Conservation (phyloP, 1,284 basidiomycete species). For the Pseudozyma sp. region DNA sequence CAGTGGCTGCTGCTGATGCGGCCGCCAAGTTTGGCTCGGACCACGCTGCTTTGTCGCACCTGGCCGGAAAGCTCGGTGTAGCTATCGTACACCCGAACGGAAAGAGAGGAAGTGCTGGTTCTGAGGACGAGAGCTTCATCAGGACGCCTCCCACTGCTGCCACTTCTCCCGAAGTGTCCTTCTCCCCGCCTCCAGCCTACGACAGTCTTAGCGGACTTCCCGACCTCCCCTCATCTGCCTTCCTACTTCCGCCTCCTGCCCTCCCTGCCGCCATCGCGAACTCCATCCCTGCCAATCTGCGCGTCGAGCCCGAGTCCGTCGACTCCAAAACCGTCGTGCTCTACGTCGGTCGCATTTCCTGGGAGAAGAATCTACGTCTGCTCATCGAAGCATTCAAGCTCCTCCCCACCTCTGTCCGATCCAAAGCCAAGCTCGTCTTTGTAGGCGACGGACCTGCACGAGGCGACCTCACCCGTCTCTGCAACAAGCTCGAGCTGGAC, state of each 20-base stretch:
- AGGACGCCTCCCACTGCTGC: conserved; percentile 68
- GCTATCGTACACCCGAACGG: conserved; percentile 15
- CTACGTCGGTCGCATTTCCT: conserved; percentile 71
- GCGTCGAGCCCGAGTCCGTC: conserved; percentile 26
- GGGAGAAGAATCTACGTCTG: conserved; percentile 75
- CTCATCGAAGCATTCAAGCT: conserved; percentile 72
- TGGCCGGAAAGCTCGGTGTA: conserved; percentile 53
- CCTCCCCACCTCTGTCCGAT: conserved; percentile 58
- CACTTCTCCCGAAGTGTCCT: conserved; percentile 58
- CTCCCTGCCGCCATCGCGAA: conserved; percentile 20
- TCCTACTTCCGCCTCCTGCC: conserved; percentile 58
- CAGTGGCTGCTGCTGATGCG: conserved; percentile 41
- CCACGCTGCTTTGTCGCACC: conserved; percentile 35
- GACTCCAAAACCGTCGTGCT: conserved; percentile 67
- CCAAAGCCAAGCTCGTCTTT: conserved; percentile 72
- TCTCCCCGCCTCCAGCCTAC: conserved; percentile 64
- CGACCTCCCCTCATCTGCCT: conserved; percentile 40
- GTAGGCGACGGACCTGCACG: conserved; percentile 74
- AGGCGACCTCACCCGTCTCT: conserved; percentile 71
- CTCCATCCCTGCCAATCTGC: conserved; percentile 10
- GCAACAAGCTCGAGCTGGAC: conserved; percentile 70
- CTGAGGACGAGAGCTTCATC: conserved; percentile 65
- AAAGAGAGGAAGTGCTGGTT: neutral
- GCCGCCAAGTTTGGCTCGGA: conserved; percentile 33
- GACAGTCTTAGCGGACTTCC: conserved; percentile 61